Conservation (phyloP, 495 filamentous ascomycete genomes). For the Hyaloscypha finlandica region DNA sequence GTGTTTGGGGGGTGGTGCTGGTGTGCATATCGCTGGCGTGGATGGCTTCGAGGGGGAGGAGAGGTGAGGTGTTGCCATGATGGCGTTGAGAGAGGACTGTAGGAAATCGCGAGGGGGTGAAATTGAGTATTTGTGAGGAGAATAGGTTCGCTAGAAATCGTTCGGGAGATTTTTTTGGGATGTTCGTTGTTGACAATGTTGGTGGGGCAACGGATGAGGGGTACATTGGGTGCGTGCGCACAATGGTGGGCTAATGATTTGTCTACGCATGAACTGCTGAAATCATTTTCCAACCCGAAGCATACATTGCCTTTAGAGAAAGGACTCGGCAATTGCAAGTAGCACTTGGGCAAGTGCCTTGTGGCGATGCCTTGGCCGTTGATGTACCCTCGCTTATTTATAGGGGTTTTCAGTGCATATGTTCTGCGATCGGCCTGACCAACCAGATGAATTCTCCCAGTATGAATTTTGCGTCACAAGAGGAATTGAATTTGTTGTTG, state of each 20-base stretch:
- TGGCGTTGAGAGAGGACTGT: background rate
- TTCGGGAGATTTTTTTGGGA: background rate
- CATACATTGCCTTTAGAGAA: background rate
- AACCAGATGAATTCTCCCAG: no score
- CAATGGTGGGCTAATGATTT: background rate
- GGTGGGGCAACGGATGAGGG: background rate
- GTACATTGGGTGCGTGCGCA: background rate
- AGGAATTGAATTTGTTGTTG: no score
- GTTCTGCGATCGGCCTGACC: no score
- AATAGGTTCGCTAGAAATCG: background rate
- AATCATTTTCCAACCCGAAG: background rate
- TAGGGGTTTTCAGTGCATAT: background rate
- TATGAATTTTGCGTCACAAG: no score
- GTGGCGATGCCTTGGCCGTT: no score
- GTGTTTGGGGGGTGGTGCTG: background rate
- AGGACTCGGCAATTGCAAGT: no score
- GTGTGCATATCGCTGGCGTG: background rate
- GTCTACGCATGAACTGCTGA: background rate
- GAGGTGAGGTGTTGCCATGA: background rate
- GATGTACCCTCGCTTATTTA: background rate
- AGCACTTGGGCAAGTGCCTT: no score
- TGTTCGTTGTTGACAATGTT: background rate
- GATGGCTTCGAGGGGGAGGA: background rate
- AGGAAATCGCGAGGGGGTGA: background rate
- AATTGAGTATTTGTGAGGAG: background rate